Base-by-base conservation (phyloP, 2,329 filamentous ascomycete species). In the Bipolaris victoriae region DNA sequence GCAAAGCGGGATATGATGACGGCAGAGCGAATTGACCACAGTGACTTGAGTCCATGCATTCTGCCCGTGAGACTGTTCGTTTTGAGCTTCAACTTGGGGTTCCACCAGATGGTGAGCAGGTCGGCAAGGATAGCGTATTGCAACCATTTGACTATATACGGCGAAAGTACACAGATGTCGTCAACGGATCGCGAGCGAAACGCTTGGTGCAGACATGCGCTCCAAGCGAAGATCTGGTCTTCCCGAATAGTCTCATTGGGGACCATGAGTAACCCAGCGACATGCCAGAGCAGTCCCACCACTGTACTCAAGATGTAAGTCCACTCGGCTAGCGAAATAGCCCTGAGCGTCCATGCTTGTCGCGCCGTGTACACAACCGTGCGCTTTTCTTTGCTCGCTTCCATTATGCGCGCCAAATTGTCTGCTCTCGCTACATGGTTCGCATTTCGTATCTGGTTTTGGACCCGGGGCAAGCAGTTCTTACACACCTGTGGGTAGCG, bases 401-500 rank as follows among this genome's bases (percentile, higher is more conserved):
- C 87, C 78, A 96, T 86, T 81, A 91, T 87, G 60, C 89, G 85
- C 49, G 89, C 83, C 31, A 96, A 76, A 61, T 92, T 85, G 65
- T 96, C 91, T n/a, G 90, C 89, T 76, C 91, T 91, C 26, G 92
- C 92, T 31, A 88, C 89, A 72, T 96, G 96, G 7, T 86, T 88
- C 0, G 91, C 87, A 64, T 86, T 82, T 20, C 85, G 83, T 50
- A 97, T 87, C 59, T 87, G 84, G 35, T 84, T 80, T 61, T 89
- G 85, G 20, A 94, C 93, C 59, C 82, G 86, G 5, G 88, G 89
- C 62, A 90, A 89, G 76, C 95, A 99, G 44, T 86, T 81, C 61
- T 84, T 84, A 79, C 95, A 99, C 57, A 97, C 89, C 71, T 95
- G 92, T 0, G 95, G 95, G 71, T 97, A 98, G 48, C 90, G 85